These are phyloP conservation scores for Hygrocybe punicea DNA, from an alignment of 768 basidiomycete species.

Conservation along the genomic window DNA sequence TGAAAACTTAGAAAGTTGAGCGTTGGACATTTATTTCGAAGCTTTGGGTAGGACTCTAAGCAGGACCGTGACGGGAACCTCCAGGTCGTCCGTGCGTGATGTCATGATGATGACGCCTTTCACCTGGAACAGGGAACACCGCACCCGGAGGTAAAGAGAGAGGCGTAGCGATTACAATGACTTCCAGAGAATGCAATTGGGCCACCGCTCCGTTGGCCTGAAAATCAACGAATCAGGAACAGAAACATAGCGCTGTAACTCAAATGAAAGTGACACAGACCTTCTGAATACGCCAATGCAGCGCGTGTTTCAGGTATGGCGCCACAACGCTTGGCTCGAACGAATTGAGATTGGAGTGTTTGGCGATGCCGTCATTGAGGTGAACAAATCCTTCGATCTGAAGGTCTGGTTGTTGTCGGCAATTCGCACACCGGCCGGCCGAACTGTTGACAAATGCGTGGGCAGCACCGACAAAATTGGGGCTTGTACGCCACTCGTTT, in stretches of 20 bases:
- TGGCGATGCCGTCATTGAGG: slow-evolving; percentile 36
- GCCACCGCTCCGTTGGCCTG: not conserved
- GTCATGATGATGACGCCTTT: slow-evolving; percentile 10
- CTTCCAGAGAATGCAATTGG: slow-evolving; percentile 15
- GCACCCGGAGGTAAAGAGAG: slow-evolving; percentile 10
- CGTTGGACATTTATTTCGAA: too few species aligned
- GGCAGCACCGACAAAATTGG: slow-evolving; percentile 43
- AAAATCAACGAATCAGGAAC: not conserved
- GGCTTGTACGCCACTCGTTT: slow-evolving; percentile 34
- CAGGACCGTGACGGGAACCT: slow-evolving; percentile 5
- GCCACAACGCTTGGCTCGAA: slow-evolving; percentile 38
- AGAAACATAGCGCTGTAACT: slow-evolving; percentile 2
- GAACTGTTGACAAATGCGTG: slow-evolving; percentile 39
- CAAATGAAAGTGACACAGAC: slow-evolving; percentile 20
- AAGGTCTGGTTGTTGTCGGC: slow-evolving; percentile 29
- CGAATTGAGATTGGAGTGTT: slow-evolving; percentile 29
- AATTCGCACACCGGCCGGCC: slow-evolving; percentile 40
- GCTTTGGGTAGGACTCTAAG: not conserved
- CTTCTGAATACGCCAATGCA: slow-evolving; percentile 44
- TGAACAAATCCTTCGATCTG: slow-evolving; percentile 46
- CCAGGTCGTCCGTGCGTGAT: slow-evolving; percentile 19
- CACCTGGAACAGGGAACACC: slow-evolving; percentile 17
- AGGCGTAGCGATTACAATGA: slow-evolving; percentile 10
- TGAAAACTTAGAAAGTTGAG: too few species aligned
- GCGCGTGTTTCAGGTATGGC: slow-evolving; percentile 39